Percentiles rank a stretch among this genome's conserved stretches.
phyloP scores from a whole-genome alignment of 495 filamentous ascomycete species.

The Penicillium robsamsonii region DNA sequence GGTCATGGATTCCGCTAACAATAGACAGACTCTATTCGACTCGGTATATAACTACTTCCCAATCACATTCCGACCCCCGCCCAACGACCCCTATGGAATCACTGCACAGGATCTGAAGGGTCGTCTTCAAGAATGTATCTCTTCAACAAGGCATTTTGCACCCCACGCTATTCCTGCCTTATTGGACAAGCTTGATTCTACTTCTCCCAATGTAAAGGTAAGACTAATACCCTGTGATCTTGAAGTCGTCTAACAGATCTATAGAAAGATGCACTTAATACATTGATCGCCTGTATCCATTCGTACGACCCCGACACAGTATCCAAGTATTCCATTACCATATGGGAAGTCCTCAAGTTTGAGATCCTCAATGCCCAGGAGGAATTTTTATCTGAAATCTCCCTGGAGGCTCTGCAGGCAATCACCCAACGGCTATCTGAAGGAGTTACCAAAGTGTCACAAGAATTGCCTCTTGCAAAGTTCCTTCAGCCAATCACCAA shows the following conservation, averaged over 20 bases:
- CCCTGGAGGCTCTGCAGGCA: slow-evolving; percentile 51
- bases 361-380: slow-evolving; percentile 75
- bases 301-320: slow-evolving; percentile 62
- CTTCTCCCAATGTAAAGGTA: slow-evolving; percentile 71
- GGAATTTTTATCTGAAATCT: slow-evolving; percentile 64
- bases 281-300: slow-evolving; percentile 58
- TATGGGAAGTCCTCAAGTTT: slow-evolving; percentile 75
- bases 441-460: slow-evolving; percentile 45
- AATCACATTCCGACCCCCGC: slow-evolving; percentile 72
- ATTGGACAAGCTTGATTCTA: slow-evolving; percentile 74
- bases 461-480: slow-evolving; percentile 54
- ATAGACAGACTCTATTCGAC: slow-evolving; percentile 60
- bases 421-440: slow-evolving; percentile 60
- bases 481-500: slow-evolving; percentile 63
- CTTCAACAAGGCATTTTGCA: slow-evolving; percentile 66
- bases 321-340: slow-evolving; percentile 63
- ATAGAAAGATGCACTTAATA: slow-evolving; percentile 69
- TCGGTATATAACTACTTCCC: slow-evolving; percentile 78
- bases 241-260: slow-evolving; percentile 27
- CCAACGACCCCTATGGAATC: slow-evolving; percentile 72
- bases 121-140: slow-evolving; percentile 67
- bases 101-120: slow-evolving; percentile 71
- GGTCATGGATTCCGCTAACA: slow-evolving; percentile 49
- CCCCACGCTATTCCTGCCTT: slow-evolving; percentile 67
- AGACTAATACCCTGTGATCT: slow-evolving; percentile 1